Conservation (phyloP, 1,284 basidiomycete species). For the Hortiboletus rubellus region DNA sequence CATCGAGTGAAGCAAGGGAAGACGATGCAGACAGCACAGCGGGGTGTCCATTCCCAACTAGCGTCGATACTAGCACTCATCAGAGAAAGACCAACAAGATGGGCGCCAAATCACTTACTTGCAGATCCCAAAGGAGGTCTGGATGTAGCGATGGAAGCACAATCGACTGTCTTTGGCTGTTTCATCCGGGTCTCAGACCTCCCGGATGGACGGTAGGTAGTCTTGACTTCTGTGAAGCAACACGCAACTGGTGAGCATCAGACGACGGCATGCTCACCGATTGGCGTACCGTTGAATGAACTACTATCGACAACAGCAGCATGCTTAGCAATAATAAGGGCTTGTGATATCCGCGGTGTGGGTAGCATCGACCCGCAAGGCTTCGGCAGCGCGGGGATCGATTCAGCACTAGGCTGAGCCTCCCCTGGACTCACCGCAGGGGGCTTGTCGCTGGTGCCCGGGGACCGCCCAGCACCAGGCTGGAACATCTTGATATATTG, state of each 20-base stretch:
- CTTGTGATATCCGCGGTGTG: conserved; percentile 6
- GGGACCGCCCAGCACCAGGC: conserved; percentile 7
- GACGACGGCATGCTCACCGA: neutral
- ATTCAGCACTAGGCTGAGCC: conserved; percentile 1
- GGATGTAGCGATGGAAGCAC: neutral
- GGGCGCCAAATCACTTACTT: conserved; percentile 11
- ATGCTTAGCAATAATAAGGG: neutral
- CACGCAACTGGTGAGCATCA: conserved; percentile 8
- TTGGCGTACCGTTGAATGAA: conserved; percentile 8
- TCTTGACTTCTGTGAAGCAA: conserved; percentile 11
- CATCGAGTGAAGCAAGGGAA: conserved; percentile 14
- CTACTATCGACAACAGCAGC: neutral
- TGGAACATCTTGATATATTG: neutral
- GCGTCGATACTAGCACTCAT: conserved; percentile 3
- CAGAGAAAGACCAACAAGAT: conserved; percentile 1
- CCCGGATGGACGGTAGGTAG: conserved; percentile 2
- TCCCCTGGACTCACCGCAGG: conserved; percentile 7
- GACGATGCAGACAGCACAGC: conserved; percentile 9
- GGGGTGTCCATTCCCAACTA: neutral
- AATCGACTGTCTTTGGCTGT: conserved; percentile 4
- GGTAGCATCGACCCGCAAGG: conserved; percentile 14
- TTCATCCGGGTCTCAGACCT: conserved; percentile 16
- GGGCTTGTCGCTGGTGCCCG: conserved; percentile 1
- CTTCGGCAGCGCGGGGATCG: neutral
- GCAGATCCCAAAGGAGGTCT: neutral